These are phyloP conservation scores for Pichia sp. DNA, from an alignment of 1,139 yeast genomes.

Conservation along the genomic window DNA sequence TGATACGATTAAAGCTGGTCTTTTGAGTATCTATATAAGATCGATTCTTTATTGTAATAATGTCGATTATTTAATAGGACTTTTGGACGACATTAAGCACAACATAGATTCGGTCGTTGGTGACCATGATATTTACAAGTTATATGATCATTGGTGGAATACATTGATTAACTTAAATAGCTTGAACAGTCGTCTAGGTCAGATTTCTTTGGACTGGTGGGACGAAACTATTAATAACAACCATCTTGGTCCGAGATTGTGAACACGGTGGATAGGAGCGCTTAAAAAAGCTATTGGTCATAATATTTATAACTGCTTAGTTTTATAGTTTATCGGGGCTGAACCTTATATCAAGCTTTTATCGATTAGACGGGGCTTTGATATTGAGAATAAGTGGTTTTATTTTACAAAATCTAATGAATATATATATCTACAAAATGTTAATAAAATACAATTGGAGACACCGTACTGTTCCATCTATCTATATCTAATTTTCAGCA, in stretches of 20 bases:
- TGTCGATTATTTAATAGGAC: too few species aligned
- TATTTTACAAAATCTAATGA: not conserved
- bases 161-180: conserved; percentile 32
- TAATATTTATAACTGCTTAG: not conserved
- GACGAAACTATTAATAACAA: conserved; percentile 14
- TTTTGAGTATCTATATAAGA: conserved; percentile 34
- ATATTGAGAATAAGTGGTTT: too few species aligned
- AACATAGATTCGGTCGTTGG: conserved; percentile 25
- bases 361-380: not conserved
- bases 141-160: conserved; percentile 32
- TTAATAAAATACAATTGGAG: not conserved
- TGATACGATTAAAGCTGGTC: conserved; percentile 31
- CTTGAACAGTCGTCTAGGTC: conserved; percentile 52
- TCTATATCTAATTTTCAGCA: not conserved
- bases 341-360: not conserved
- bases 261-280: not conserved
- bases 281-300: not conserved
- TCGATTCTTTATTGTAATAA: conserved; percentile 11
- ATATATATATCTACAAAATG: not conserved
- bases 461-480: too few species aligned
- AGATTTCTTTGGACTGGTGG: conserved; percentile 58
- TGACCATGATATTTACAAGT: conserved; percentile 25
- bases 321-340: not conserved
- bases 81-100: conserved; percentile 37
- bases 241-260: conserved; percentile 6